Percentiles rank a stretch among this genome's conserved stretches.
phyloP scores from a whole-genome alignment of 495 filamentous ascomycete genomes.

The Hypoxylon fragiforme region DNA sequence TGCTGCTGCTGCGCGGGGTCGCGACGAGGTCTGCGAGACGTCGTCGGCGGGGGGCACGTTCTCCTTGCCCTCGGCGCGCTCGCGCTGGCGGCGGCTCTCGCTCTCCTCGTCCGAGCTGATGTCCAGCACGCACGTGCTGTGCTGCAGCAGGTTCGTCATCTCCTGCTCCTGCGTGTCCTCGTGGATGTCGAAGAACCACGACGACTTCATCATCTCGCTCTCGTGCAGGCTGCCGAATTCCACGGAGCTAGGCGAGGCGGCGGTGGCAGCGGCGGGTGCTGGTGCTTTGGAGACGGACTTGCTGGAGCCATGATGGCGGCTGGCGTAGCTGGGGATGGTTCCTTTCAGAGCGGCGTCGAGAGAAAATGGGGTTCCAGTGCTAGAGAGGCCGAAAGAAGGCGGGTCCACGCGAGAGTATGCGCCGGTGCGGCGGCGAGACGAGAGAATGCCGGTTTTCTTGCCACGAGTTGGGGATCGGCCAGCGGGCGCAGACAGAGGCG shows the following conservation, averaged over 20 bases:
- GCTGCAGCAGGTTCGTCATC: conserved; percentile 87
- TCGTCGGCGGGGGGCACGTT: conserved; percentile 79
- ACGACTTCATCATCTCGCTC: conserved; percentile 56
- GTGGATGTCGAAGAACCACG: conserved; percentile 93
- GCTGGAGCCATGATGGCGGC: conserved; percentile 40
- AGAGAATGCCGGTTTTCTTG: conserved; percentile 65
- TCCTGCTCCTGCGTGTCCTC: conserved; percentile 89
- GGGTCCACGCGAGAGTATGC: conserved; percentile 64
- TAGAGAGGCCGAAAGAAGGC: conserved; percentile 46
- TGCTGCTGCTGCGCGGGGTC: conserved; percentile 21
- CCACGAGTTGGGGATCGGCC: conserved; percentile 64
- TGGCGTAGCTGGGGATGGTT: conserved; percentile 61
- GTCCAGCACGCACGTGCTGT: conserved; percentile 82
- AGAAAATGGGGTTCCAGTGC: conserved; percentile 64
- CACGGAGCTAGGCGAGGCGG: conserved; percentile 17
- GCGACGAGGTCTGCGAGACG: conserved; percentile 55
- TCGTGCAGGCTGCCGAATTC: conserved; percentile 34
- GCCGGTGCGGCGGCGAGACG: conserved; percentile 58
- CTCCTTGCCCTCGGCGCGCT: conserved; percentile 72
- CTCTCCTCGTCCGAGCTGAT: conserved; percentile 70
- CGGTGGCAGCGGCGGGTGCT: conserved; percentile 19
- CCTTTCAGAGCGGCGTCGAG: conserved; percentile 76
- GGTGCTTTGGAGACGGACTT: too few relatives aligned
- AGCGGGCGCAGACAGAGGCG: conserved; percentile 57
- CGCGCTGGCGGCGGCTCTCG: conserved; percentile 55